A percentile compares a stretch with the other conserved stretches of the same genome.
phyloP scores from a whole-genome alignment of 495 filamentous ascomycete species.

The Xylaria bambusicola region DNA sequence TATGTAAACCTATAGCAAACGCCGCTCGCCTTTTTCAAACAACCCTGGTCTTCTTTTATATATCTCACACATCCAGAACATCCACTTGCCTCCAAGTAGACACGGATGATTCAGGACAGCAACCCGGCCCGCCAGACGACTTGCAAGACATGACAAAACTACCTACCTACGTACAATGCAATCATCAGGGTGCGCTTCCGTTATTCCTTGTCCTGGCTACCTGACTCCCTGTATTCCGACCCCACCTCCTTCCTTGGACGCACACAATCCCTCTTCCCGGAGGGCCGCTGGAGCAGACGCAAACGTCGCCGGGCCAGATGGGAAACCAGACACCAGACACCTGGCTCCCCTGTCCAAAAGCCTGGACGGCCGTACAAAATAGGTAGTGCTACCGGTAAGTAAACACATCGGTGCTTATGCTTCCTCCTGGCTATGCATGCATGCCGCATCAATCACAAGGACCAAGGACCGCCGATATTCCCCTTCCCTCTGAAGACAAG shows the following conservation, averaged over 20 bases:
- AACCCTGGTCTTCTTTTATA: not conserved
- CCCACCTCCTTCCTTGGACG: slow-evolving; percentile 1
- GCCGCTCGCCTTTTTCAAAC: not conserved
- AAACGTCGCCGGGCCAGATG: not conserved
- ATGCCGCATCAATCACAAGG: slow-evolving; percentile 19
- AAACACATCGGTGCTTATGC: slow-evolving; percentile 20
- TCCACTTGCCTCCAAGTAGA: no score
- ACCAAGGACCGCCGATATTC: slow-evolving; percentile 17
- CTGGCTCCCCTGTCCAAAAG: slow-evolving; percentile 9
- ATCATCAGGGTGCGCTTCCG: no score
- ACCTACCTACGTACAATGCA: no score
- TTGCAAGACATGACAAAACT: no score
- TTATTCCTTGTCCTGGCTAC: not conserved
- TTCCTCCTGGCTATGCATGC: slow-evolving; percentile 19
- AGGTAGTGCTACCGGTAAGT: slow-evolving; percentile 16
- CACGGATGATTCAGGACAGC: no score
- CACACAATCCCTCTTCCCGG: not conserved
- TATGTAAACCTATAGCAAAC: no score
- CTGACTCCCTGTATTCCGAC: not conserved
- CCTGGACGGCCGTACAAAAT: not conserved
- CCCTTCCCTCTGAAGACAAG: slow-evolving; percentile 11
- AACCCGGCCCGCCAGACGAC: no score
- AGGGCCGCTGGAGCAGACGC: not conserved
- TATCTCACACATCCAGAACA: not conserved
- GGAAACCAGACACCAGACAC: slow-evolving; percentile 1